Conservation (phyloP, 768 basidiomycete genomes). For the Pleurotus cornucopiae region DNA sequence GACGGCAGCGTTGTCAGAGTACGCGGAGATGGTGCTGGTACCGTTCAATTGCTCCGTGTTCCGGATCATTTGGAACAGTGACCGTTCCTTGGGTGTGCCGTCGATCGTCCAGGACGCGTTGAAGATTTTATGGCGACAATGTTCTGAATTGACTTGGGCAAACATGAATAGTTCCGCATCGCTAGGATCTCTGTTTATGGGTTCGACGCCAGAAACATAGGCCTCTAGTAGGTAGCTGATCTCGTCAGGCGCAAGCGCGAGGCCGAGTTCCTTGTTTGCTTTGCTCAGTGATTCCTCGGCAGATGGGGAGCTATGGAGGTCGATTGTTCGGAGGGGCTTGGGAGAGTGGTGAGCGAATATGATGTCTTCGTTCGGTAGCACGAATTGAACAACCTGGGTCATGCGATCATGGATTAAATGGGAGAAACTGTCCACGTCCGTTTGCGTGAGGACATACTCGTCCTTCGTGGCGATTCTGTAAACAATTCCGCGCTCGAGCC, state of each 20-base stretch:
- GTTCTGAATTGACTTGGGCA: conserved; percentile 99
- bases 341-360: conserved; percentile 63
- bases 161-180: conserved; percentile 99
- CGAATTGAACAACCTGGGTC: conserved; percentile 76
- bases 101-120: conserved; percentile 96
- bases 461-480: conserved; percentile 56
- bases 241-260: conserved; percentile 87
- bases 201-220: conserved; percentile 66
- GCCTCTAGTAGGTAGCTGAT: conserved; percentile 90
- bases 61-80: conserved; percentile 95
- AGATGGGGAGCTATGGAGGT: conserved; percentile 36
- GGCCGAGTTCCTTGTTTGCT: conserved; percentile 83
- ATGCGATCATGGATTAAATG: conserved; percentile 91
- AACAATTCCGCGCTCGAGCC: conserved; percentile 81
- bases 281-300: conserved; percentile 62
- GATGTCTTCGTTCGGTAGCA: conserved; percentile 50
- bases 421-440: conserved; percentile 51
- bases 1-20: conserved; percentile 98
- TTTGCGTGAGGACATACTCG: conserved; percentile 33
- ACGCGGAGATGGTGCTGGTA: conserved; percentile 87
- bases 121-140: conserved; percentile 99
- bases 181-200: conserved; percentile 81
- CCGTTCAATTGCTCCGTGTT: conserved; percentile 83
- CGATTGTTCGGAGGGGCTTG: conserved; percentile 66
- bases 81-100: conserved; percentile 53